phyloP scores from a whole-genome alignment of 2,329 filamentous ascomycete genomes.

The Xylariaceae sp. region DNA sequence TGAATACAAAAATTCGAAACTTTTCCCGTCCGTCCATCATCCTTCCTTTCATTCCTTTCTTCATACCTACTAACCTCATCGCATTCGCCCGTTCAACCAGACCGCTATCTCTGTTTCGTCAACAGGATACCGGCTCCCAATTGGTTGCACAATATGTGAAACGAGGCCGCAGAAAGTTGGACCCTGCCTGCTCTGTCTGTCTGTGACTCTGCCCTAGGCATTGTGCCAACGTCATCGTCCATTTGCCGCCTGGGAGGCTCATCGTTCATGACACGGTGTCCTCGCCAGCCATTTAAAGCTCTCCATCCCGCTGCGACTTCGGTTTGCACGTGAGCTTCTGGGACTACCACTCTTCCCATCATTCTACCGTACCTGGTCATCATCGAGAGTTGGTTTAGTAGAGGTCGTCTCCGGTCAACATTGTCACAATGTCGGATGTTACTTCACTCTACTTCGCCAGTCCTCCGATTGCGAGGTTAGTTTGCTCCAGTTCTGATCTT shows the following conservation, averaged over 20 bases:
- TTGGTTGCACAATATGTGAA: slow-evolving; percentile 30
- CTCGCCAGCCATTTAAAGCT: neutral
- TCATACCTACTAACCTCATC: neutral
- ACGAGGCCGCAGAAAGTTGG: slow-evolving; percentile 22
- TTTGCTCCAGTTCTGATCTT: neutral
- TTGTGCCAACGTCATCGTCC: slow-evolving; percentile 23
- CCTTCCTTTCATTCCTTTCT: neutral
- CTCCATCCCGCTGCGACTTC: neutral
- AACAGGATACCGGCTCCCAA: slow-evolving; percentile 15
- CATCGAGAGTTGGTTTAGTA: neutral
- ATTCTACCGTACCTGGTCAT: neutral
- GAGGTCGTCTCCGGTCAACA: neutral
- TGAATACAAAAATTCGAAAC: neutral
- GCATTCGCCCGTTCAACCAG: too few relatives aligned
- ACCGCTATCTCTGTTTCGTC: neutral
- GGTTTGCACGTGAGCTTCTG: slow-evolving; percentile 1
- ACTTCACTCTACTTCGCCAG: slow-evolving; percentile 37
- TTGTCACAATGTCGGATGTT: slow-evolving; percentile 37
- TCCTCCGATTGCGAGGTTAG: slow-evolving; percentile 40
- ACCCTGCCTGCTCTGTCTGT: slow-evolving; percentile 20
- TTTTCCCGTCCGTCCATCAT: neutral
- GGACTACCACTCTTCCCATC: slow-evolving; percentile 1
- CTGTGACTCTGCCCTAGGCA: slow-evolving; percentile 13
- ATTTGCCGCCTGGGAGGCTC: slow-evolving; percentile 22
- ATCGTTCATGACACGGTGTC: slow-evolving; percentile 16